Conservation (phyloP, 768 basidiomycete species). For the Mycena vulgaris region DNA sequence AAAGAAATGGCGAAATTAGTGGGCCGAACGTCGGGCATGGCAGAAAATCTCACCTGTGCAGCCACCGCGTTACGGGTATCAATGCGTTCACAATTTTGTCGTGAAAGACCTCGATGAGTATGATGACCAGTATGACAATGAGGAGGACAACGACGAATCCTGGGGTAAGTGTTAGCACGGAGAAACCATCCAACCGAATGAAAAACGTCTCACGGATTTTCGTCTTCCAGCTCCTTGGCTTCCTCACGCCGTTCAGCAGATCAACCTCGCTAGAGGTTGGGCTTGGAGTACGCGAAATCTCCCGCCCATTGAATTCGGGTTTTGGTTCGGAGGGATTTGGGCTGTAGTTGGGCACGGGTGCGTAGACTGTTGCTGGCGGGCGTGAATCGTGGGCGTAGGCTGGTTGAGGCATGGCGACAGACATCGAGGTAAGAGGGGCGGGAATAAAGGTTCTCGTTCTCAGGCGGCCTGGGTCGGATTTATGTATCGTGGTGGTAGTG, state of each 20-base stretch:
- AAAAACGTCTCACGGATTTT: constrained; percentile 6
- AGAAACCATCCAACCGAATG: too few relatives aligned
- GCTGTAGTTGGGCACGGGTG: too few relatives aligned
- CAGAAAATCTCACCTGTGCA: constrained; percentile 43
- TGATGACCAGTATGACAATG: constrained; percentile 46
- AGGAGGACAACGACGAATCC: constrained; percentile 31
- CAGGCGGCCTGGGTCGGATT: too few relatives aligned
- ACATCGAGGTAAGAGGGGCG: too few relatives aligned
- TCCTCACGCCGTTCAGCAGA: constrained; percentile 9
- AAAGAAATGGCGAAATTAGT: background rate
- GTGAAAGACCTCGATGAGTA: constrained; percentile 53
- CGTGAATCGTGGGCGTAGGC: too few relatives aligned
- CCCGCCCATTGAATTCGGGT: too few relatives aligned
- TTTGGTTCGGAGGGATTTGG: too few relatives aligned
- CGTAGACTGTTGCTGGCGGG: too few relatives aligned
- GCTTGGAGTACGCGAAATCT: constrained; percentile 34
- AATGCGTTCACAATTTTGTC: constrained; percentile 51
- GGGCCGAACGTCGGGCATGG: too few relatives aligned
- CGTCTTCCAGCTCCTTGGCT: background rate
- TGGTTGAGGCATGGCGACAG: too few relatives aligned
- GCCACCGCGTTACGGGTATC: constrained; percentile 41
- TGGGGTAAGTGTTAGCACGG: background rate
- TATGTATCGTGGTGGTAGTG: too few relatives aligned
- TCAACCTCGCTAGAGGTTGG: constrained; percentile 41
- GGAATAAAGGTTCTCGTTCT: too few relatives aligned